Conservation (phyloP, 2,329 filamentous ascomycete species). For the Sarocladium brachiariae region DNA sequence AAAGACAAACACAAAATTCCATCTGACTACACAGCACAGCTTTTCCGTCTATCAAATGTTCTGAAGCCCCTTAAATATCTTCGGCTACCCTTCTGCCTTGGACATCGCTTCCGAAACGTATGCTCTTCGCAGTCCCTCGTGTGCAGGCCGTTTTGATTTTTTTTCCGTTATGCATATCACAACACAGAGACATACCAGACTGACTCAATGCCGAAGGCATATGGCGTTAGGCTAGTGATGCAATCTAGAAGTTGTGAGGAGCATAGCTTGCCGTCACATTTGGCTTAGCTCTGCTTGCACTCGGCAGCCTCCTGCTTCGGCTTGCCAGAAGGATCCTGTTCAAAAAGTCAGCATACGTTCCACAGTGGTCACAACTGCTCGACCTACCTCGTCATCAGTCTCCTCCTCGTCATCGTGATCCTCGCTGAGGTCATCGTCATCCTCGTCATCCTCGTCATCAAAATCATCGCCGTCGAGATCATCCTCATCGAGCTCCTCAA, state of each 20-base stretch:
- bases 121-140: not conserved
- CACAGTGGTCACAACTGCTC: not conserved
- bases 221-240: not conserved
- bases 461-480: conserved; percentile 77
- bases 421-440: conserved; percentile 78
- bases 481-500: conserved; percentile 82
- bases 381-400: conserved; percentile 58
- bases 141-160: not conserved
- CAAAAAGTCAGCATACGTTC: not conserved
- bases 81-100: not conserved
- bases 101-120: not conserved
- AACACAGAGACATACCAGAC: not conserved
- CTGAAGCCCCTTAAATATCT: not conserved
- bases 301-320: conserved; percentile 91
- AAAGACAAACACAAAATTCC: conserved; percentile 5
- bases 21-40: conserved; percentile 7
- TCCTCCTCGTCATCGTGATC: conserved; percentile 79
- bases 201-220: not conserved
- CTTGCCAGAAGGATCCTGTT: conserved; percentile 76
- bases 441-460: conserved; percentile 88
- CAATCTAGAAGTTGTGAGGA: not conserved
- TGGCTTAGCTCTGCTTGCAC: conserved; percentile 91
- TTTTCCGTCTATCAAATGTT: conserved; percentile 8
- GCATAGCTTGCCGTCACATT: conserved; percentile 16
- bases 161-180: not conserved